Evolutionary conservation across 306 rosid genomes (phyloP).

Genomic region (Trifolium subterraneum): DNA sequence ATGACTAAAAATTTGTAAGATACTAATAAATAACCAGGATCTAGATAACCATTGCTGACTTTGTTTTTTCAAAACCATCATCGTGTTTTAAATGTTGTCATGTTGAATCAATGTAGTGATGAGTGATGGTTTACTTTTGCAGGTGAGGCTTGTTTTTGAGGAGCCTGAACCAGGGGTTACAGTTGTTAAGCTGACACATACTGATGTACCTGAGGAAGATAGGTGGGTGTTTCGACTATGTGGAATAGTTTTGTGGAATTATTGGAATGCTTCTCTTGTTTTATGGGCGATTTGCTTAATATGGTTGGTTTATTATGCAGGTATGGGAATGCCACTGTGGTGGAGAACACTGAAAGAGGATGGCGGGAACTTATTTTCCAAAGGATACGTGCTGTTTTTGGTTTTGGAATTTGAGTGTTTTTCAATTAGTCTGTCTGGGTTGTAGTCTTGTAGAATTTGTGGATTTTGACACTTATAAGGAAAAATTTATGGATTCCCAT

Average conservation of each 20-base stretch:
- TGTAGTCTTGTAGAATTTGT: constrained; percentile 29
- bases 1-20: too few relatives aligned
- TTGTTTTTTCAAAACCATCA: background rate
- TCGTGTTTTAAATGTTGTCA: background rate
- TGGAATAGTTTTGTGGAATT: background rate
- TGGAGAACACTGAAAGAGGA: constrained; percentile 96
- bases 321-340: constrained; percentile 94
- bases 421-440: constrained; percentile 2
- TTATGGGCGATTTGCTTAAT: background rate
- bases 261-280: background rate
- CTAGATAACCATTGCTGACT: too few relatives aligned
- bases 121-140: constrained; percentile 20
- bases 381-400: constrained; percentile 92
- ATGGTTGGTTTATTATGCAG: constrained; percentile 49
- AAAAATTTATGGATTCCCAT: constrained; percentile 46
- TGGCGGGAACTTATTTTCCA: constrained; percentile 98
- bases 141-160: constrained; percentile 85
- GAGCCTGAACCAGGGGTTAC: constrained; percentile 92
- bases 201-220: constrained; percentile 91
- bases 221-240: constrained; percentile 54
- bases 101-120: constrained; percentile 15
- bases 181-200: constrained; percentile 71
- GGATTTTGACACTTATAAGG: constrained; percentile 29
- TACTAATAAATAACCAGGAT: too few relatives aligned
- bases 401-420: constrained; percentile 76